These are phyloP conservation scores for Gremmenia infestans DNA, from an alignment of 2,329 filamentous ascomycete genomes.

Conservation along the genomic window DNA sequence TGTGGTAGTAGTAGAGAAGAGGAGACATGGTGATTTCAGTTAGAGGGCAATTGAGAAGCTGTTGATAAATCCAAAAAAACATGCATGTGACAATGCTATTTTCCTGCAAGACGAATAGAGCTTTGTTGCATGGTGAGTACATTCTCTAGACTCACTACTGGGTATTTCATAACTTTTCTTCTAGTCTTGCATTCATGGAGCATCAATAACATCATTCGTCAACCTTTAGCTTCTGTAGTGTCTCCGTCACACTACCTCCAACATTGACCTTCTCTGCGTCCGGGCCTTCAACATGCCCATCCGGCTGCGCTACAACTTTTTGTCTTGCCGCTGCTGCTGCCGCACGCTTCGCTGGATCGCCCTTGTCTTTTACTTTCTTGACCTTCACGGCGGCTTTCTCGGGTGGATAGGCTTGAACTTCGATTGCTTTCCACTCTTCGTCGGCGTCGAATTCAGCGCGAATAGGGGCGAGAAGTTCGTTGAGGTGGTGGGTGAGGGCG, in stretches of 20 bases:
- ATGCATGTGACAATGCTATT: too few species aligned
- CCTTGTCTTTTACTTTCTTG: slow-evolving; percentile 54
- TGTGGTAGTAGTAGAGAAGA: too few species aligned
- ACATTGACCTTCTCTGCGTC: slow-evolving; percentile 22
- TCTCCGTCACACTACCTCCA: slow-evolving; percentile 22
- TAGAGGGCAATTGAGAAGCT: too few species aligned
- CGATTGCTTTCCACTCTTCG: slow-evolving; percentile 74
- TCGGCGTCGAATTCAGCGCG: slow-evolving; percentile 65
- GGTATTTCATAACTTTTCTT: slow-evolving; percentile 7
- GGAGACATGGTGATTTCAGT: too few species aligned
- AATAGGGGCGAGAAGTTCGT: slow-evolving; percentile 71
- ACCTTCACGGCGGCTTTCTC: slow-evolving; percentile 63
- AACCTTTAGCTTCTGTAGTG: slow-evolving; percentile 25
- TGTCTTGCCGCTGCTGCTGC: slow-evolving; percentile 26
- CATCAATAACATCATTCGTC: slow-evolving; percentile 6
- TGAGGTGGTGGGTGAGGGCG: slow-evolving; percentile 71
- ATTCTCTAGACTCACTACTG: background rate
- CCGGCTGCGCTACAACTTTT: slow-evolving; percentile 22
- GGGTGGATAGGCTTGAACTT: slow-evolving; percentile 76
- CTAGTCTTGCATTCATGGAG: slow-evolving; percentile 10
- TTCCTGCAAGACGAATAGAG: too few species aligned
- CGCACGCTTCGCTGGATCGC: slow-evolving; percentile 29
- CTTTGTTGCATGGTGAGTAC: background rate
- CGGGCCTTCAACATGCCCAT: slow-evolving; percentile 26
- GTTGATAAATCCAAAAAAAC: too few species aligned